A percentile compares a stretch with the other conserved stretches of the same genome.
These are phyloP conservation scores for Candida xiaguanensis DNA, from an alignment of 805 yeast genomes.

Conservation along the genomic window DNA sequence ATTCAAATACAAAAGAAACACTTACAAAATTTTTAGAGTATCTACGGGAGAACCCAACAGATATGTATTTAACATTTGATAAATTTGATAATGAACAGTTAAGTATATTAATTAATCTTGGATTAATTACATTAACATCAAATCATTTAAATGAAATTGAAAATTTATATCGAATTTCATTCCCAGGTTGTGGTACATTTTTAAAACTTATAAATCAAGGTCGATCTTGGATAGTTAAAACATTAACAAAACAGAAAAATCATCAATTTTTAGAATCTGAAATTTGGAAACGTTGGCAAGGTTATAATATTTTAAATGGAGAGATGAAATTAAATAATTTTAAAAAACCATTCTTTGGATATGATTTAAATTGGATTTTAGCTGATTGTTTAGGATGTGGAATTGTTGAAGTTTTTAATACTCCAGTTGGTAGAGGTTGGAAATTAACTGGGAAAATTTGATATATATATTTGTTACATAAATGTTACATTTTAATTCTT, in stretches of 20 bases:
- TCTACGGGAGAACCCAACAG: constrained; percentile 22
- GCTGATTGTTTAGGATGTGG: constrained; percentile 54
- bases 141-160: constrained; percentile 43
- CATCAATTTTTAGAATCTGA: constrained; percentile 43
- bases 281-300: constrained; percentile 45
- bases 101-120: constrained; percentile 32
- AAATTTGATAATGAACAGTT: constrained; percentile 24
- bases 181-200: constrained; percentile 50
- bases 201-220: constrained; percentile 44
- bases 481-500: constrained; percentile 31
- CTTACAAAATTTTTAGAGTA: not conserved
- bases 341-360: constrained; percentile 48
- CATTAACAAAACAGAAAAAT: constrained; percentile 31
- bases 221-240: constrained; percentile 40
- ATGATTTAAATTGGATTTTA: constrained; percentile 46
- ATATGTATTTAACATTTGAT: constrained; percentile 23
- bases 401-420: constrained; percentile 46
- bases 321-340: constrained; percentile 33
- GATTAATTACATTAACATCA: constrained; percentile 43
- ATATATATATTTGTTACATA: constrained; percentile 1
- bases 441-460: constrained; percentile 47
- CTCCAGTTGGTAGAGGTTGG: constrained; percentile 59
- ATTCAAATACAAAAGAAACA: constrained; percentile 16
- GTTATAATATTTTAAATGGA: constrained; percentile 20
- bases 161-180: constrained; percentile 38